These are phyloP conservation scores for Turritis glabra DNA, from an alignment of 345 rosid species.

Conservation along the genomic window DNA sequence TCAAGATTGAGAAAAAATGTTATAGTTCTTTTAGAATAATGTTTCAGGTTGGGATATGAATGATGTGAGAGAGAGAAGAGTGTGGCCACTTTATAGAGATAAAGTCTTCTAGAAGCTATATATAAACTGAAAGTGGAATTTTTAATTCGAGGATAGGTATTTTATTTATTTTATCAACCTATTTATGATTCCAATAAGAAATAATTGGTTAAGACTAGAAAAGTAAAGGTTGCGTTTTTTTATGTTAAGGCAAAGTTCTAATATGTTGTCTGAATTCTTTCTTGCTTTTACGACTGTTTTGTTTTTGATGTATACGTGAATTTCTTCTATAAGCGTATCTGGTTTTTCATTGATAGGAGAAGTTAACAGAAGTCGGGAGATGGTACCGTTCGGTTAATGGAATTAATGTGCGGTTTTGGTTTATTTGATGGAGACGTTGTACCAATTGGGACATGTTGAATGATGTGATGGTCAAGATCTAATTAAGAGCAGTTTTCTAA, in stretches of 20 bases:
- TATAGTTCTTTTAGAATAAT: neutral
- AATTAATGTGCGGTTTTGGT: neutral
- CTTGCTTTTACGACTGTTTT: neutral
- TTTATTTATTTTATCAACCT: neutral
- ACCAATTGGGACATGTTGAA: neutral
- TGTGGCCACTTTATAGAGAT: constrained; percentile 37
- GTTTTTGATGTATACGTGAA: neutral
- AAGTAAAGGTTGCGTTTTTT: constrained; percentile 3
- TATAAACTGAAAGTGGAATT: constrained; percentile 1
- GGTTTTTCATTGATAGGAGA: neutral
- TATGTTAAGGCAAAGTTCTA: neutral
- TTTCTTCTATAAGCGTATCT: neutral
- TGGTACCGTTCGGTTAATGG: constrained; percentile 3
- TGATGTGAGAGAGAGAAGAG: constrained; percentile 25
- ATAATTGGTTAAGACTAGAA: neutral
- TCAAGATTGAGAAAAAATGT: neutral
- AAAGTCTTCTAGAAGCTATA: constrained; percentile 27
- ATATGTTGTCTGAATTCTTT: constrained; percentile 4
- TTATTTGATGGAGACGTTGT: constrained; percentile 14
- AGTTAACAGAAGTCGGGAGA: constrained; percentile 2
- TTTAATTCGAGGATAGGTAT: neutral
- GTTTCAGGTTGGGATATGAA: neutral
- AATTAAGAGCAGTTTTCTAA: neutral
- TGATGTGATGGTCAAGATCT: constrained; percentile 20
- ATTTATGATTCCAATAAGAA: neutral